A percentile compares a stretch with the other conserved stretches of the same genome.
phyloP scores from a whole-genome alignment of 2,329 filamentous ascomycete genomes.

The Neofusicoccum ribis region DNA sequence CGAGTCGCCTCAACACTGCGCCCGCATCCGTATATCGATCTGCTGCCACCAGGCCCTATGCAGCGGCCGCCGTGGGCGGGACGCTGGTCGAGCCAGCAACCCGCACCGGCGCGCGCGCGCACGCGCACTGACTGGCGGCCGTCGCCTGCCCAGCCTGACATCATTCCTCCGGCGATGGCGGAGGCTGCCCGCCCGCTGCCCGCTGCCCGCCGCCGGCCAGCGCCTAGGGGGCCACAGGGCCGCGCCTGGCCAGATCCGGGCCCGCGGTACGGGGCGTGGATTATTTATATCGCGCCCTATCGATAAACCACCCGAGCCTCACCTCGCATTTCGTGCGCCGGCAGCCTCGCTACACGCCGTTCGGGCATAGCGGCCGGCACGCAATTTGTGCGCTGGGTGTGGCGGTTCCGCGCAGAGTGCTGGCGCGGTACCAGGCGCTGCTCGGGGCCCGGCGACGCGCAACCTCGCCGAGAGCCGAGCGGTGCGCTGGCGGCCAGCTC shows the following conservation, averaged over 20 bases:
- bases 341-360: background rate
- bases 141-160: background rate
- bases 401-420: background rate
- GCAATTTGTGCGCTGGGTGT: background rate
- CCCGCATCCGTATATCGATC: conserved; percentile 14
- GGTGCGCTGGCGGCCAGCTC: background rate
- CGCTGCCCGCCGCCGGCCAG: background rate
- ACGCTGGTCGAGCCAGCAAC: background rate
- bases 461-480: background rate
- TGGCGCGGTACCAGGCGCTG: too few species aligned
- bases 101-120: background rate
- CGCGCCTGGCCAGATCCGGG: conserved; percentile 3
- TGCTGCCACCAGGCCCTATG: conserved; percentile 10
- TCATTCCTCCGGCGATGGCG: background rate
- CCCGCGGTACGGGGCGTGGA: background rate
- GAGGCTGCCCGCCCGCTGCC: background rate
- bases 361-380: background rate
- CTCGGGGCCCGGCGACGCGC: too few species aligned
- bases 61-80: background rate
- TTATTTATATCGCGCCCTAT: conserved; percentile 12
- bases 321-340: background rate
- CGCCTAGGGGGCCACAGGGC: background rate
- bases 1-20: conserved; percentile 1
- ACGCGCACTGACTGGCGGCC: background rate
- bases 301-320: conserved; percentile 5